phyloP scores from a whole-genome alignment of 257 asterid species.

The Ocimum tenuiflorum region DNA sequence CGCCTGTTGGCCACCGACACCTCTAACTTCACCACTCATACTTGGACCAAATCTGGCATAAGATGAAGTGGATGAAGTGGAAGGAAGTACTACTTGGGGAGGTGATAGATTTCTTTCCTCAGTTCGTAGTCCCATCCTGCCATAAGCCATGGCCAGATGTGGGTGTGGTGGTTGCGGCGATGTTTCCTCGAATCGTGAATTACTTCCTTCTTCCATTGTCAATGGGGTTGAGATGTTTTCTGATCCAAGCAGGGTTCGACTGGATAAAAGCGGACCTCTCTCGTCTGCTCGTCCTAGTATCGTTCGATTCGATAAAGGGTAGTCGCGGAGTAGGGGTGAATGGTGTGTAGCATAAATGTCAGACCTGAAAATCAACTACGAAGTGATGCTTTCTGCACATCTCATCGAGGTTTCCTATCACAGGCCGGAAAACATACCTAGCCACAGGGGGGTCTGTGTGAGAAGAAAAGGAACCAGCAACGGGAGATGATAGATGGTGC shows the following conservation, averaged over 20 bases:
- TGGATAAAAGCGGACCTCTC: background rate
- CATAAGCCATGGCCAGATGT: constrained; percentile 20
- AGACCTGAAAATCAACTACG: constrained; percentile 37
- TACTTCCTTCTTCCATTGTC: constrained; percentile 30
- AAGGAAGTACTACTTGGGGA: constrained; percentile 27
- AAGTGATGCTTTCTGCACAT: too few species aligned
- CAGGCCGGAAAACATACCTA: constrained; percentile 33
- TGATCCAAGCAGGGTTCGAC: constrained; percentile 13
- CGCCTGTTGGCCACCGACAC: constrained; percentile 25
- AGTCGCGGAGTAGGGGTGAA: constrained; percentile 25
- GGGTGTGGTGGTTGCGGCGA: background rate
- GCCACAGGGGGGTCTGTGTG: constrained; percentile 27
- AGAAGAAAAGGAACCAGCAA: constrained; percentile 27
- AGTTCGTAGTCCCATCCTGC: constrained; percentile 23
- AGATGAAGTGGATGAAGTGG: constrained; percentile 28
- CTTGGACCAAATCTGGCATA: constrained; percentile 26
- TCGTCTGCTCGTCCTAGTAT: constrained; percentile 13
- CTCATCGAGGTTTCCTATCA: too few species aligned
- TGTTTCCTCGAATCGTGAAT: constrained; percentile 29
- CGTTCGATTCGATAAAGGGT: constrained; percentile 18
- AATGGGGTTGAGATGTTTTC: constrained; percentile 15
- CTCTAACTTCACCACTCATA: constrained; percentile 15
- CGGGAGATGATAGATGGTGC: constrained; percentile 37
- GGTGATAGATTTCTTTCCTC: constrained; percentile 28
- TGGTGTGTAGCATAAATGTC: constrained; percentile 37